phyloP scores from a whole-genome alignment of 306 rosid species.

The Phaseolus lunatus region DNA sequence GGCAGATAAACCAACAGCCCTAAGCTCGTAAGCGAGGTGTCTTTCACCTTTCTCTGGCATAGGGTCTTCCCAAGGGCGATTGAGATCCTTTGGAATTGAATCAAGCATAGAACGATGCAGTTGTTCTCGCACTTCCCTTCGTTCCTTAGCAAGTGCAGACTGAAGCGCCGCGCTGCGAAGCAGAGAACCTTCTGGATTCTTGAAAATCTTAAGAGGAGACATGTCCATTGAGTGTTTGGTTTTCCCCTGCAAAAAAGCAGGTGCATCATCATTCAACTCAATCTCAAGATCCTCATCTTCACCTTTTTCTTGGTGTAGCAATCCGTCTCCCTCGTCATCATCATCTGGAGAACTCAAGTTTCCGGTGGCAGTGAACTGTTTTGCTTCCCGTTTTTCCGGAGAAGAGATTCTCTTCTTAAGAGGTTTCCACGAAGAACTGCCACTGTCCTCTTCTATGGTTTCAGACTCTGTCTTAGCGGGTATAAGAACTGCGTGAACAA shows the following conservation, averaged over 20 bases:
- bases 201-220: slow-evolving; percentile 93
- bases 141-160: slow-evolving; percentile 89
- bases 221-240: slow-evolving; percentile 78
- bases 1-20: slow-evolving; percentile 91
- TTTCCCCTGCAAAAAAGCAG: slow-evolving; percentile 84
- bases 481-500: slow-evolving; percentile 74
- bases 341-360: slow-evolving; percentile 67
- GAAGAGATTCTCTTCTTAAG: slow-evolving; percentile 82
- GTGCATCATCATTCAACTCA: slow-evolving; percentile 87
- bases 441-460: slow-evolving; percentile 60
- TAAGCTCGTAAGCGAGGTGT: slow-evolving; percentile 88
- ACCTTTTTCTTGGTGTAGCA: slow-evolving; percentile 76
- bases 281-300: slow-evolving; percentile 90
- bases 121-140: slow-evolving; percentile 87
- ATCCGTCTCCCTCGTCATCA: slow-evolving; percentile 86
- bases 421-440: slow-evolving; percentile 66
- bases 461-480: slow-evolving; percentile 62
- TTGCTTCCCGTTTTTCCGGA: slow-evolving; percentile 91
- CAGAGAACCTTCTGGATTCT: slow-evolving; percentile 90
- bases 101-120: slow-evolving; percentile 89
- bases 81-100: slow-evolving; percentile 91
- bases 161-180: slow-evolving; percentile 91
- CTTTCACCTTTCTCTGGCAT: slow-evolving; percentile 91
- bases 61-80: slow-evolving; percentile 97
- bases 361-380: slow-evolving; percentile 84